Base-by-base conservation (phyloP, 1,284 basidiomycete species). In the Pisolithus thermaeus region DNA sequence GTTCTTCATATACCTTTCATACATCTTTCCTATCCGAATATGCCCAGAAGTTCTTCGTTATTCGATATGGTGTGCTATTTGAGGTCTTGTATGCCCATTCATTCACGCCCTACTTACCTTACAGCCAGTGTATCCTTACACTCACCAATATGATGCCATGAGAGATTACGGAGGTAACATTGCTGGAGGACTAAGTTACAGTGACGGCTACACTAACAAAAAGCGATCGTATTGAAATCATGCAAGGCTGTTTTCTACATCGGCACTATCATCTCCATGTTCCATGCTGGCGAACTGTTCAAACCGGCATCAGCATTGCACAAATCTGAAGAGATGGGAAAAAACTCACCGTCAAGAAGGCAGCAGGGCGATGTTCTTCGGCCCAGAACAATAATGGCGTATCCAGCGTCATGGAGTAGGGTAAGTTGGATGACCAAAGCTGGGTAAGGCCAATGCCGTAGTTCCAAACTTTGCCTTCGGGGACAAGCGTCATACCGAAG, bases 381-480 rank as follows among this genome's bases (percentile, higher is more conserved):
- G 91, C 89, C 96, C 97, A 99, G 83, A 97, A 99, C 49, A 88
- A 74, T 32, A 93, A 74, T 1, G 96, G 96, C 27, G 90, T 91
- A 63, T 97, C 96, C 53, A 99, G 76, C 38, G 83, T 85, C 77
- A 98, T 88, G 18, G 82, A 80, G 68, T 94, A 99, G 49, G 84
- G 80, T 59, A 98, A 73, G 60, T 77, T 88, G 36, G 90, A 82
- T 27, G 90, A 83, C 91, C 94, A 99, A 58, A 92, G 70, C 65
- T 97, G 92, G 11, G 94, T 92, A 52, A 98, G 74, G 53, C 92
- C 91, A 53, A 94, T 85, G 44, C 91, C 90, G 63, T 95, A 95
- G 69, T 95, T 96, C 93, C 94, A 96, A 28, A 94, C 84, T 54
- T 83, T 84, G 57, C 92, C 93, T 66, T 94, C 91, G 0, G 92